Conservation (phyloP, 75 land plant species). For the Picea sitchensis region DNA sequence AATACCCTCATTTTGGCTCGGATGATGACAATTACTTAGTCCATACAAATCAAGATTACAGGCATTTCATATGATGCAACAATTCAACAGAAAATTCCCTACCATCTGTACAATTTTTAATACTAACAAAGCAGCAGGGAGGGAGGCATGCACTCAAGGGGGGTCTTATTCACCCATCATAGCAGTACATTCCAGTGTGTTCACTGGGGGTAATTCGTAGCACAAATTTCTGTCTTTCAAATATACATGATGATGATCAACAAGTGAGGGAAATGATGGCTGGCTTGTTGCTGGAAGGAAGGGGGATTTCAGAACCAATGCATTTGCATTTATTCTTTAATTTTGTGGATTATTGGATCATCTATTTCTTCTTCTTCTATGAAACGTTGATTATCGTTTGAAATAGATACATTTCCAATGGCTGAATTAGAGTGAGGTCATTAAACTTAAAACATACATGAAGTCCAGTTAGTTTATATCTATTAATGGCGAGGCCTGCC, state of each 20-base stretch:
- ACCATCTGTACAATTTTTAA: not conserved
- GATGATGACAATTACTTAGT: slow-evolving; percentile 11
- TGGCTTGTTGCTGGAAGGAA: slow-evolving; percentile 1
- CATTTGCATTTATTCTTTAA: slow-evolving; percentile 4
- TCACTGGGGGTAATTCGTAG: not conserved
- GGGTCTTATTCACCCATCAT: not conserved
- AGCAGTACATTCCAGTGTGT: not conserved
- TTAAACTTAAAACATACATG: not conserved
- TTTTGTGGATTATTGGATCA: slow-evolving; percentile 6
- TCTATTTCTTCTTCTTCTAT: not conserved
- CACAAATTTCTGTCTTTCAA: not conserved
- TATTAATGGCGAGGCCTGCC: not conserved
- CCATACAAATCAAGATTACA: slow-evolving; percentile 1
- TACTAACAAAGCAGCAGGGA: not conserved
- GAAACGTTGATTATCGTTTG: not conserved
- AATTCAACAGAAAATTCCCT: not conserved
- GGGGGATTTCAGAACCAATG: slow-evolving; percentile 3
- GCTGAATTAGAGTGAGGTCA: not conserved
- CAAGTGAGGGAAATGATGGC: not conserved
- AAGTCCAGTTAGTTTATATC: not conserved
- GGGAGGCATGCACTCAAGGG: not conserved
- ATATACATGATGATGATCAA: not conserved
- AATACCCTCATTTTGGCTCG: not conserved
- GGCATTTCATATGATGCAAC: slow-evolving; percentile 2
- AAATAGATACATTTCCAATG: not conserved